Conservation (phyloP, 352 stramenopile species). For the Globisporangium ultimum region DNA sequence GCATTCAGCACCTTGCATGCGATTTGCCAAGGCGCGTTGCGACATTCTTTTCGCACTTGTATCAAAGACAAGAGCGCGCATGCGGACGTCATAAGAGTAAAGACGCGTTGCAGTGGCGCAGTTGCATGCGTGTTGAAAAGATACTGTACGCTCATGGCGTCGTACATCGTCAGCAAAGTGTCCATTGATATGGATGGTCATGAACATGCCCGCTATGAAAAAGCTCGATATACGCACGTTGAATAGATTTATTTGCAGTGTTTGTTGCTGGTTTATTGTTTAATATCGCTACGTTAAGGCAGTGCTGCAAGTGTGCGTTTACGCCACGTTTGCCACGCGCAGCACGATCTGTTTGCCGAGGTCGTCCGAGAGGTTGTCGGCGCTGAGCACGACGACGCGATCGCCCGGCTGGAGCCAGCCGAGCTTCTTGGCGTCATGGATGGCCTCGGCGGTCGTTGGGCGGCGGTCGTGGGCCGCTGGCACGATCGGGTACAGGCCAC, state of each 20-base stretch:
- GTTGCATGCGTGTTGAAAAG: no score
- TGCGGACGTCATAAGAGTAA: no score
- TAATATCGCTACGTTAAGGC: conserved; percentile 3
- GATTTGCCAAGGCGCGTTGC: no score
- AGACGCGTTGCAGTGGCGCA: no score
- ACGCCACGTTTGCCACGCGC: conserved; percentile 75
- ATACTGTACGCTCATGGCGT: no score
- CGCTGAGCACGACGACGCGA: conserved; percentile 86
- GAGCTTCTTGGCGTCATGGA: conserved; percentile 89
- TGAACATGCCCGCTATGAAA: neutral
- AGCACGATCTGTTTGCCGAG: conserved; percentile 83
- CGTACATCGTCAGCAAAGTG: no score
- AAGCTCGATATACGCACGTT: neutral
- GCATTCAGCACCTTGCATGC: no score
- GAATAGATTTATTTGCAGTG: neutral
- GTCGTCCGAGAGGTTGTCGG: conserved; percentile 75
- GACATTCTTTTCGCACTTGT: no score
- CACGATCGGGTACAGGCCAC: conserved; percentile 73
- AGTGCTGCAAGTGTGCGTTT: conserved; percentile 18
- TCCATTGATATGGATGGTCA: no score
- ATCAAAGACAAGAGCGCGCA: no score
- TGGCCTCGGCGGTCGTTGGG: conserved; percentile 81
- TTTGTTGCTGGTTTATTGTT: no score
- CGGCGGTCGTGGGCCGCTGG: conserved; percentile 50
- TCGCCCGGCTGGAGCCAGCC: conserved; percentile 88